These are phyloP conservation scores for Vanderwaltozyma yarrowii DNA, from an alignment of 805 yeast species.

Conservation along the genomic window DNA sequence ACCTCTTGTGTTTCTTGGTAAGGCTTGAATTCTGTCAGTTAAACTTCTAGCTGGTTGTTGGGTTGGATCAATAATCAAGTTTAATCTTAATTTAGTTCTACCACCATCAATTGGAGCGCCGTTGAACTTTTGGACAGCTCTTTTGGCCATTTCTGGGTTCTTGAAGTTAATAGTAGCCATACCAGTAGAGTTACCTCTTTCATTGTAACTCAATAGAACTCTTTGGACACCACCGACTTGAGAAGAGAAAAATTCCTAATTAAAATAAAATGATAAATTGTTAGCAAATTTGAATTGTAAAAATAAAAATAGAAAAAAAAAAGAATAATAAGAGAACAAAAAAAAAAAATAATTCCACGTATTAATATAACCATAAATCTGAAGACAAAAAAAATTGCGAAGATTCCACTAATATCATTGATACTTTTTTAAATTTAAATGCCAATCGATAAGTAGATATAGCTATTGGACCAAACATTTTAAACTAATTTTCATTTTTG, in stretches of 20 bases:
- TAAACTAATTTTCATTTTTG: no score
- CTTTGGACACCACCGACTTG: conserved; percentile 78
- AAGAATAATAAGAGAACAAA: background rate
- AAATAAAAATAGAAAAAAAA: background rate
- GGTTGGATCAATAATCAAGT: conserved; percentile 77
- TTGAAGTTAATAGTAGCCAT: conserved; percentile 79
- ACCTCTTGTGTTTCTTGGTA: conserved; percentile 6
- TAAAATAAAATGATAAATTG: conserved; percentile 10
- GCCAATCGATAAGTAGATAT: no score
- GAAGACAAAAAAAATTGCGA: no score
- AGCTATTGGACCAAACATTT: no score
- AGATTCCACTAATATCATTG: no score
- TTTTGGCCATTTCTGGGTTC: conserved; percentile 55
- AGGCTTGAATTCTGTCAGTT: conserved; percentile 58
- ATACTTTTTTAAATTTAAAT: no score
- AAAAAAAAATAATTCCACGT: no score
- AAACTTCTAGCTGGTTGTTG: conserved; percentile 45
- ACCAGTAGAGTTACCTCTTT: conserved; percentile 85
- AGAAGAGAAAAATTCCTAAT: conserved; percentile 75
- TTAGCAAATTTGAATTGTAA: conserved; percentile 1
- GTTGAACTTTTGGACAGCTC: conserved; percentile 75
- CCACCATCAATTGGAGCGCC: conserved; percentile 94
- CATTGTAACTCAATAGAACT: conserved; percentile 69
- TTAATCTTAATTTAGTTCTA: conserved; percentile 60
- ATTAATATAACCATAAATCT: no score